These are phyloP conservation scores for Pyricularia pennisetigena DNA, from an alignment of 2,329 filamentous ascomycete species.

Conservation along the genomic window DNA sequence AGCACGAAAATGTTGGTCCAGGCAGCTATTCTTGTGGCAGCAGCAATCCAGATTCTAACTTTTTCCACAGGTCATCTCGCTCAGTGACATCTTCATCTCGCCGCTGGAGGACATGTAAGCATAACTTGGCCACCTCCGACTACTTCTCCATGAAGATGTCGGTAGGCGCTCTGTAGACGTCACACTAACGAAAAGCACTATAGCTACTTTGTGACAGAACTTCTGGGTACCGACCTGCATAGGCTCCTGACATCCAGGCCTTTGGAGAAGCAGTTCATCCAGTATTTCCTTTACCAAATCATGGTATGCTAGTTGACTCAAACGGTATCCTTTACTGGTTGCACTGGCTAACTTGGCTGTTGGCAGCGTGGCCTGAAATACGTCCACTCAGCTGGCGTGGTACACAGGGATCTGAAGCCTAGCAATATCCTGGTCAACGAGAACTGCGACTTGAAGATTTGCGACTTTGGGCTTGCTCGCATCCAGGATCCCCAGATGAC, in stretches of 20 bases:
- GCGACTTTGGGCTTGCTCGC: constrained; percentile 93
- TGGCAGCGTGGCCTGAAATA: constrained; percentile 90
- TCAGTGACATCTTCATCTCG: constrained; percentile 99
- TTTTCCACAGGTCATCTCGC: constrained; percentile 69
- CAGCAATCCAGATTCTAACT: constrained; percentile 7
- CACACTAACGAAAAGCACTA: constrained; percentile 8
- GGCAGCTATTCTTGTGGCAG: background rate
- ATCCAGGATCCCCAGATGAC: constrained; percentile 99
- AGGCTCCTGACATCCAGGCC: constrained; percentile 89
- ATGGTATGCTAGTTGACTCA: constrained; percentile 50
- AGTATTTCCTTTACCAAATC: constrained; percentile 99
- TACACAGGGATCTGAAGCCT: constrained; percentile 94
- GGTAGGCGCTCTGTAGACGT: constrained; percentile 2
- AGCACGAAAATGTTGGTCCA: constrained; percentile 77
- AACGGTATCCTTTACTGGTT: background rate
- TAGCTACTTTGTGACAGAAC: constrained; percentile 96
- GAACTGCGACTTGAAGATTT: constrained; percentile 99
- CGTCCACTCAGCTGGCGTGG: constrained; percentile 95
- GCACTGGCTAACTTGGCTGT: constrained; percentile 2
- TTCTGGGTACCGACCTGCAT: constrained; percentile 93
- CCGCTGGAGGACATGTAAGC: constrained; percentile 94
- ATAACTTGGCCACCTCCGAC: constrained; percentile 6
- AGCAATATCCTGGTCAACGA: constrained; percentile 99
- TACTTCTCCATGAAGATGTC: constrained; percentile 3
- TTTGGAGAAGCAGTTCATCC: constrained; percentile 98